Base-by-base conservation (phyloP, 352 stramenopile genomes). In the Saprolegnia parasitica region DNA sequence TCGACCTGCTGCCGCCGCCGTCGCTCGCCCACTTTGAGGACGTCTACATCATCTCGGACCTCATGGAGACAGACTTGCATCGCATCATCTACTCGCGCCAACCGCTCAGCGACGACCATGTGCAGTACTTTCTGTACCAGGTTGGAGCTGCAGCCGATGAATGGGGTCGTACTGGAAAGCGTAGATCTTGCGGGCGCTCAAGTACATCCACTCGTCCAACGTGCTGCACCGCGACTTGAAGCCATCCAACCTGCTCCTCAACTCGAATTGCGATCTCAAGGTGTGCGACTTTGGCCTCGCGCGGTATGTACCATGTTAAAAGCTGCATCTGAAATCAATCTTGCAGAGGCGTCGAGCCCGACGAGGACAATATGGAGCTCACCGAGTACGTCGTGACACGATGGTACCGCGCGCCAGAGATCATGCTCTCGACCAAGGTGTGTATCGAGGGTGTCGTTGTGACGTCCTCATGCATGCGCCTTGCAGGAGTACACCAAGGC, bases 41-140 rank as follows among this genome's bases (percentile, higher is more conserved):
- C 77, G 93, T 99, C 24, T 99, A 99, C 78, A 98, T 99, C 72
- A 94, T 99, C 62, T 92, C 90, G 62, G 95, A 99, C 66, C 89
- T 99, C 60, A 99, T 99, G 96, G 96, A 99, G 76, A 99, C 96
- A 0, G 97, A 99, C 77, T 77, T 99, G 56, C 96, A 98, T 78
- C 88, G 95, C 61, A 98, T 99, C 72, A 99, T 99, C 72, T 98
- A 99, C 78, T 98, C 93, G n/a, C 79, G 84, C 9, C 91, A 98
- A 72, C 78, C 82, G 8, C 88, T 98, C 49, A 96, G 87, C 15
- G 91, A 97, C 62, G 91, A 97, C 54, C 91, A 98, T 62, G 87
- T 97, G 65, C 91, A 97, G 73, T 97, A 96, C 73, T 97, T 98
- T 72, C 72, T 97, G 35, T 98, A 97, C 73, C 91, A 96, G 74